Evolutionary conservation across 345 rosid species (phyloP).

Genomic region (Bruguiera parviflora): DNA sequence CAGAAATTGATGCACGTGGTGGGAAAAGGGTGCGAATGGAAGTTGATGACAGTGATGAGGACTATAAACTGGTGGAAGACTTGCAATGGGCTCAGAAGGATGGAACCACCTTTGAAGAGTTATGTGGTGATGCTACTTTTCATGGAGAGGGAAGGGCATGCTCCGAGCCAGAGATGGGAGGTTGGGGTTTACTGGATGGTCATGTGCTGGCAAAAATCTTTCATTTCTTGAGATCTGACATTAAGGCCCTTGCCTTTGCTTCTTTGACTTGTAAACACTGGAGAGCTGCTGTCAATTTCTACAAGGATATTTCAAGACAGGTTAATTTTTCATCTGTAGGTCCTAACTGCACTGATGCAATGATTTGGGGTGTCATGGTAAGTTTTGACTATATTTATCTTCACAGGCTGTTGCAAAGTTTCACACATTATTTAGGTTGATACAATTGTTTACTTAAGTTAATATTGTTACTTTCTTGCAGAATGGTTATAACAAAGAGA

Average conservation of each 20-base stretch:
- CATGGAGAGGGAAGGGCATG: constrained; percentile 38
- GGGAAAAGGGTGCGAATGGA: constrained; percentile 73
- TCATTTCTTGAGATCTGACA: constrained; percentile 78
- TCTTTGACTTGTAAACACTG: constrained; percentile 91
- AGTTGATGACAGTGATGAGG: constrained; percentile 63
- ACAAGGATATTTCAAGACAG: constrained; percentile 66
- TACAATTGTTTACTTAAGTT: constrained; percentile 15
- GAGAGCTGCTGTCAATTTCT: constrained; percentile 75
- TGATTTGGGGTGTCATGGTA: constrained; percentile 66
- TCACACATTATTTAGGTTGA: constrained; percentile 23
- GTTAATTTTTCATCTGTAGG: constrained; percentile 79
- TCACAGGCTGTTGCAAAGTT: neutral
- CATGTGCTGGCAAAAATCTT: constrained; percentile 69
- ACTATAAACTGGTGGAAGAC: constrained; percentile 53
- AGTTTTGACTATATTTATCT: constrained; percentile 19
- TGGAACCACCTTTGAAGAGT: constrained; percentile 68
- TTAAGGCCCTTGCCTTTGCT: constrained; percentile 68
- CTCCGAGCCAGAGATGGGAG: constrained; percentile 37
- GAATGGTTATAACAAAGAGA: constrained; percentile 75
- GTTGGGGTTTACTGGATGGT: constrained; percentile 86
- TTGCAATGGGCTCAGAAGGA: constrained; percentile 40
- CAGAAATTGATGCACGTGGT: constrained; percentile 60
- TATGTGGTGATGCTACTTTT: constrained; percentile 60
- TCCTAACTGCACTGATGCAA: constrained; percentile 66
- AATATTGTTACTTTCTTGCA: constrained; percentile 43